Base-by-base conservation (phyloP, 495 filamentous ascomycete species). In the Daldinia concentrica region DNA sequence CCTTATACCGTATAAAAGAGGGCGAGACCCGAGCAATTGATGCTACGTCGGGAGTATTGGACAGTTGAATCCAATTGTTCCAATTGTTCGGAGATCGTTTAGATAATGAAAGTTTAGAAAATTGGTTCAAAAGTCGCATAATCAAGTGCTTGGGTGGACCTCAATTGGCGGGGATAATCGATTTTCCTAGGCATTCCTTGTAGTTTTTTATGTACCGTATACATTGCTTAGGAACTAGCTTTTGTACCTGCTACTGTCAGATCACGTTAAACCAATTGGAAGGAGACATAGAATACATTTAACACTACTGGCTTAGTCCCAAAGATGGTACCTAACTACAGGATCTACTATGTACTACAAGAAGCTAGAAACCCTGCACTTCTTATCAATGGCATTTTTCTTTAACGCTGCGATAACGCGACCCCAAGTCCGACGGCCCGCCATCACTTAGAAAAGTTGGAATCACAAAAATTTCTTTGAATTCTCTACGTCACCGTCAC, bases 341-440 rank as follows among this genome's bases (percentile, higher is more conserved):
- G 6, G 6, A 52, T 6, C 7, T 5, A 24, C 11, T 0, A 52
- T 24, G 9, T 52, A 52, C 11, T 52, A 9, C 26, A 12, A 30
- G 30, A 57, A 30, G 30, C 29, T 19, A 41, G 15, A 36, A 51
- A 43, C 63, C 63, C 41, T 59, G 63, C 29, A 59, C n/a, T 57
- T 57, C 54, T 57, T 57, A 57, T 57, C 54, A 22, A 17, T 57
- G 8, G 30, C 19, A 52, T 59, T 41, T 66, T 57, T 57, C n/a
- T 71, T 71, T 71, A 39, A 29, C 29, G 41, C 30, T 24, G 37
- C 62, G 62, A 75, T 72, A 75, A 60, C 26, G 54, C 34, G 36
- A 67, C 9, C 60, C 36, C 26, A 30, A 58, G 30, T 27, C 41
- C 27, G 50, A 24, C 36, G 58, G 30, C 43, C 12, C 34, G 12